These are phyloP conservation scores for Lachnum nothofagi DNA, from an alignment of 2,329 filamentous ascomycete species.

Conservation along the genomic window DNA sequence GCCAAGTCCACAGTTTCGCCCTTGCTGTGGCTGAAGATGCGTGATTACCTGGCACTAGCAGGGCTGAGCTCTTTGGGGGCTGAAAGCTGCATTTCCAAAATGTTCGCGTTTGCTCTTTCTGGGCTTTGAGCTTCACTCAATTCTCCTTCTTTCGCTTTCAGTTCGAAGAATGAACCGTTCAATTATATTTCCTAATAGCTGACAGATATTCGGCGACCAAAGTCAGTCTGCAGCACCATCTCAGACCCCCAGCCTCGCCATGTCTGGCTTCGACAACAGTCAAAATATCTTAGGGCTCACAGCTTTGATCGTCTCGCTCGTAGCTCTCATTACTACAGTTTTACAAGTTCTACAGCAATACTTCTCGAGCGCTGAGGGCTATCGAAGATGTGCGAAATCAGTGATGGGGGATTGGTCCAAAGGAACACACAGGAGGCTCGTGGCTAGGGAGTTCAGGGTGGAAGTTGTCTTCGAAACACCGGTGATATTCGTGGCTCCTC, in stretches of 20 bases:
- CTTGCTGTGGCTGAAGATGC: not conserved
- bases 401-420: conserved; percentile 34
- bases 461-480: conserved; percentile 37
- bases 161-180: not conserved
- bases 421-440: conserved; percentile 31
- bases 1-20: not conserved
- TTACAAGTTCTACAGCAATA: conserved; percentile 35
- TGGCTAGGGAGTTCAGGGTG: conserved; percentile 33
- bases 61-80: conserved; percentile 1
- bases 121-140: not conserved
- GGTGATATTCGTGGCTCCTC: conserved; percentile 31
- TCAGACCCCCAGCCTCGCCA: not conserved
- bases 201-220: not conserved
- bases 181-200: not conserved
- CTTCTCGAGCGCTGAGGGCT: conserved; percentile 37
- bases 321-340: conserved; percentile 32
- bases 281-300: conserved; percentile 30
- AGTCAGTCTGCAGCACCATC: not conserved
- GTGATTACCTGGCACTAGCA: not conserved
- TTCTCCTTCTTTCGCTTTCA: not conserved
- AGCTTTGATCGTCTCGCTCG: conserved; percentile 34
- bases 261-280: conserved; percentile 20
- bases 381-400: conserved; percentile 33
- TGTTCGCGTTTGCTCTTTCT: not conserved
- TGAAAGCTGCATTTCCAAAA: conserved; percentile 1